Percentiles rank a stretch among this genome's conserved stretches.
These are phyloP conservation scores for Xylariaceae sp. DNA, from an alignment of 2,329 filamentous ascomycete genomes.

Conservation along the genomic window DNA sequence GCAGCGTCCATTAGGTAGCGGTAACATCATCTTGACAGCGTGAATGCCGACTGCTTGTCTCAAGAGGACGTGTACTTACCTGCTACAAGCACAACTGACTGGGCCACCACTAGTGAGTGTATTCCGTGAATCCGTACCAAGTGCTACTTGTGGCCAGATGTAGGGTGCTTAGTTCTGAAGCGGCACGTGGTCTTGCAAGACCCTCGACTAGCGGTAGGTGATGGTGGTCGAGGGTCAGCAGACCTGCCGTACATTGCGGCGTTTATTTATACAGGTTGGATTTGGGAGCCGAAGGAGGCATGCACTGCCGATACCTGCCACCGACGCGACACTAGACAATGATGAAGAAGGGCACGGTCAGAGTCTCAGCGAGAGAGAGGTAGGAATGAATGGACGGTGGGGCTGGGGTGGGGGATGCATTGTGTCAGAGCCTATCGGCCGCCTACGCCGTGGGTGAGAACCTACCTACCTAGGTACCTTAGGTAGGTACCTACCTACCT, in stretches of 20 bases:
- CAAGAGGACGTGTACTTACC: no score
- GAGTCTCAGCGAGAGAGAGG: no score
- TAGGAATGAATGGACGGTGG: not conserved
- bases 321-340: no score
- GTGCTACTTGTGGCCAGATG: not conserved
- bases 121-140: not conserved
- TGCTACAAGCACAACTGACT: no score
- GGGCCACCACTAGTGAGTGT: not conserved
- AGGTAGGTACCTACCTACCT: no score
- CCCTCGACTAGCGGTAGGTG: constrained; percentile 14
- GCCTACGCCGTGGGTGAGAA: not conserved
- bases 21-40: not conserved
- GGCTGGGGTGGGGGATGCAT: not conserved
- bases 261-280: not conserved
- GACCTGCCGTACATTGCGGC: constrained; percentile 6
- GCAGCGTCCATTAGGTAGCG: not conserved
- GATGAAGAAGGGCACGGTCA: no score
- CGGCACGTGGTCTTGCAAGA: constrained; percentile 16
- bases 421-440: not conserved
- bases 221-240: constrained; percentile 18
- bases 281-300: not conserved
- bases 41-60: not conserved
- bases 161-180: constrained; percentile 2
- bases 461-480: no score
- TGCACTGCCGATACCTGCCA: no score